Evolutionary conservation across 306 rosid genomes (phyloP), one percentile per base, ranked within the genome.

Genomic region (Erythrophleum fordii): DNA sequence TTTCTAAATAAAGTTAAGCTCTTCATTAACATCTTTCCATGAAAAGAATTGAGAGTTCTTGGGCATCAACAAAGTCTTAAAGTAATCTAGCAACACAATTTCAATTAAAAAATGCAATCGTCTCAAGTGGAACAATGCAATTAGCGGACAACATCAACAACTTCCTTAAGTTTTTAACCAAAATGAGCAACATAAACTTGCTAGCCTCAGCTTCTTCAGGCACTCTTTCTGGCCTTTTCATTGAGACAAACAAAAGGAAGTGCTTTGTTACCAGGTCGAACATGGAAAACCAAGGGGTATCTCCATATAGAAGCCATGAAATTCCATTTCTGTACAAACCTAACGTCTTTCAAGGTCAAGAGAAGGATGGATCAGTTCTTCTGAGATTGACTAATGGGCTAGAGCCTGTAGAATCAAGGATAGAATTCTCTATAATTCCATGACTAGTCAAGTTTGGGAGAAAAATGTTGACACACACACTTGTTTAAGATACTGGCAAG

Each of bases 301-400:
- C 83, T 22, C 87, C 72, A 91, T 85, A 92, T 86, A 59, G 80
- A 92, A 39, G 82, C 83, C 93, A 90, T 92, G 84, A 91, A 94
- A 73, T 88, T 89, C 98, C 97, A 94, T 72, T 94, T 92, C 70
- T 89, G 87, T 37, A 94, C 95, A 68, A 92, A 87, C 28, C 34
- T 25, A 26, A 90, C 93, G 85, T 59, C 88, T 94, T 86, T 90
- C 92, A 16, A 91, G 87, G 86, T 91, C 35, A 5, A 86, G 69
- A 86, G 7, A 62, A 31, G 68, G 22, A 61, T 61, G 68, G 41
- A 61, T 61, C 5, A 17, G 42, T 29, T 61, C 11, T 29, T 61
- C 37, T 26, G 17, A 61, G n/a, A 61, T 28, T 31, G 20, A 29
- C 29, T 13, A 61, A 6, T 29, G 42, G 22, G 68, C 41, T 14